Evolutionary conservation across 441 rosid species (phyloP).

Genomic region (Metrosideros polymorpha): DNA sequence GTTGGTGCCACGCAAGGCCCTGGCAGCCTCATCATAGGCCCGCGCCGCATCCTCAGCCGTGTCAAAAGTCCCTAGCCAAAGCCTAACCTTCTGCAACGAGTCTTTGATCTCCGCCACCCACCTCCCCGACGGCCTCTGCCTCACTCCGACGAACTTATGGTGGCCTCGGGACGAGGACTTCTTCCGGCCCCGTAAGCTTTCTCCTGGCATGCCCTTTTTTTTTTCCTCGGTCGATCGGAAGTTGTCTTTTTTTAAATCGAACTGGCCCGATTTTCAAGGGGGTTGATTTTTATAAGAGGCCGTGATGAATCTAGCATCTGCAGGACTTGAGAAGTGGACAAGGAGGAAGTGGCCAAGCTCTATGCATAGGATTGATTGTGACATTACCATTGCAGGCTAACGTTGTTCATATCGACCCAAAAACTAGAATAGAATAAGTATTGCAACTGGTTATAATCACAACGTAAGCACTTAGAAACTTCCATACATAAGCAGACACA

Average conservation of each 20-base stretch:
- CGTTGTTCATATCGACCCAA: background rate
- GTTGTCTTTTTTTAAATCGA: background rate
- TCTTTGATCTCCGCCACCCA: conserved; percentile 10
- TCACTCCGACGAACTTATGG: conserved; percentile 3
- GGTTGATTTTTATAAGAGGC: background rate
- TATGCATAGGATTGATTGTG: background rate
- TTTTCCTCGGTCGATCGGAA: background rate
- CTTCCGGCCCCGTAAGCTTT: background rate
- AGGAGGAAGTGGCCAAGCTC: background rate
- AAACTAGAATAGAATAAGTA: background rate
- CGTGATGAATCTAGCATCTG: background rate
- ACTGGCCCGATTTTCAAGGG: background rate
- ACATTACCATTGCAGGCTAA: background rate
- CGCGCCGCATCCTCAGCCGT: conserved; percentile 1
- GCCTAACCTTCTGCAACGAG: conserved; percentile 4
- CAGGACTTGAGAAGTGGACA: background rate
- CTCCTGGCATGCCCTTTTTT: background rate
- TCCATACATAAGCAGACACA: background rate
- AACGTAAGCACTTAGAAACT: background rate
- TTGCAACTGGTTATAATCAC: background rate
- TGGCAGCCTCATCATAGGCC: conserved; percentile 3
- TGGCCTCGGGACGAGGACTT: background rate
- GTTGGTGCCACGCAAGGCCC: background rate
- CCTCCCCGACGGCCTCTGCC: conserved; percentile 7
- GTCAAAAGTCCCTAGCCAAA: conserved; percentile 2